Percentiles rank a stretch among this genome's conserved stretches.
Evolutionary conservation across 495 filamentous ascomycete genomes (phyloP).

Genomic region (Penicillium verhagenii): DNA sequence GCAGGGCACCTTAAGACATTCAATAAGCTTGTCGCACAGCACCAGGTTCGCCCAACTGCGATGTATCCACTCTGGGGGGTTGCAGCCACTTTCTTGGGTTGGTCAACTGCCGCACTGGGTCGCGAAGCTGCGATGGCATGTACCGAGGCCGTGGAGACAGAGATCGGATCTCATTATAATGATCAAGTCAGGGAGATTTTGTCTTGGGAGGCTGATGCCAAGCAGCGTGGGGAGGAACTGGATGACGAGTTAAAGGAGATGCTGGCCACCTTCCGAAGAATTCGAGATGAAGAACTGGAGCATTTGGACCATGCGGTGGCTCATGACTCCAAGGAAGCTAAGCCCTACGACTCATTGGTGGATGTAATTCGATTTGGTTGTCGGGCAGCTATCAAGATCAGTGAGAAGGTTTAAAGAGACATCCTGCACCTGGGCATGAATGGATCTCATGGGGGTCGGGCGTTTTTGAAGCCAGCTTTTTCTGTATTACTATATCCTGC

Average conservation of each 20-base stretch:
- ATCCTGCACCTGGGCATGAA: too few species aligned
- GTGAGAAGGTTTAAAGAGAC: conserved; percentile 80
- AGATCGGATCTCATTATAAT: conserved; percentile 96
- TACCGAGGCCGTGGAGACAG: conserved; percentile 97
- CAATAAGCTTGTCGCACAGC: conserved; percentile 77
- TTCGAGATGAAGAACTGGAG: conserved; percentile 94
- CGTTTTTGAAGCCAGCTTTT: background rate
- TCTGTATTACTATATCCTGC: background rate
- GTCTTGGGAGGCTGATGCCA: conserved; percentile 69
- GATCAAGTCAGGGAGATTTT: conserved; percentile 79
- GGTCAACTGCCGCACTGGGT: conserved; percentile 86
- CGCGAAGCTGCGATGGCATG: conserved; percentile 97
- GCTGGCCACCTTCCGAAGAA: conserved; percentile 70
- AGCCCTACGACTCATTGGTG: conserved; percentile 86
- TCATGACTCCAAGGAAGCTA: conserved; percentile 84
- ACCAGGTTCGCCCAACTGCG: conserved; percentile 89
- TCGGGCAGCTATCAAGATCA: conserved; percentile 89
- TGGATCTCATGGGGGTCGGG: background rate
- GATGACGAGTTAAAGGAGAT: conserved; percentile 76
- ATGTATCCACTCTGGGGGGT: conserved; percentile 92
- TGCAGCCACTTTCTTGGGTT: conserved; percentile 80
- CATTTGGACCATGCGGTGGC: conserved; percentile 94
- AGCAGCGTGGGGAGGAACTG: conserved; percentile 66
- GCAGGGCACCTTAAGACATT: conserved; percentile 81
- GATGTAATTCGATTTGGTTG: conserved; percentile 85